These are phyloP conservation scores for Globisporangium acanthophoron DNA, from an alignment of 352 stramenopile species.

Conservation along the genomic window DNA sequence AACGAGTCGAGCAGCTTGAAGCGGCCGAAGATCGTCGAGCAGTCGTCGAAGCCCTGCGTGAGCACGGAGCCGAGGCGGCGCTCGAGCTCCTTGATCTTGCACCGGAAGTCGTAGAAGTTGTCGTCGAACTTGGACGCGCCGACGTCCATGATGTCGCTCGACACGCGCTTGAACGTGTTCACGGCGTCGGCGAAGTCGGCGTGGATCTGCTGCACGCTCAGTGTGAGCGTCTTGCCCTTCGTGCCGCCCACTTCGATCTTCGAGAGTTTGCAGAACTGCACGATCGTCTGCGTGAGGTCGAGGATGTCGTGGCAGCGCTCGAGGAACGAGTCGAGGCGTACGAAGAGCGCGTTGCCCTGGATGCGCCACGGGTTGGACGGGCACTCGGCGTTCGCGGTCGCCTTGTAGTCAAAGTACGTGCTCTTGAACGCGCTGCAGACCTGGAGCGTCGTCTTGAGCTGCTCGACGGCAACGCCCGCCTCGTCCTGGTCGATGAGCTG, in stretches of 20 bases:
- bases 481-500: constrained; percentile 96
- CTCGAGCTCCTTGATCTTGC: constrained; percentile 98
- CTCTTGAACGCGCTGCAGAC: constrained; percentile 97
- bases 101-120: constrained; percentile 97
- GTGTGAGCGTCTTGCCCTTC: constrained; percentile 94
- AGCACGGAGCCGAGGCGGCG: constrained; percentile 95
- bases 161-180: constrained; percentile 93
- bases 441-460: constrained; percentile 92
- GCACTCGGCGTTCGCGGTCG: constrained; percentile 95
- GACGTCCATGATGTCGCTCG: constrained; percentile 98
- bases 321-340: constrained; percentile 95
- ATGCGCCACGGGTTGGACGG: constrained; percentile 97
- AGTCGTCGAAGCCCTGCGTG: constrained; percentile 96
- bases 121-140: constrained; percentile 95
- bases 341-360: constrained; percentile 97
- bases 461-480: constrained; percentile 89
- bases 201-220: constrained; percentile 94
- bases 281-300: constrained; percentile 96
- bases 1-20: constrained; percentile 98
- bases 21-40: constrained; percentile 94
- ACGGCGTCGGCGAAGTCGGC: constrained; percentile 93
- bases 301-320: constrained; percentile 97
- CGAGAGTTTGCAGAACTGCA: constrained; percentile 97
- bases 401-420: constrained; percentile 98
- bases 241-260: constrained; percentile 98